phyloP scores from a whole-genome alignment of 2,329 filamentous ascomycete species.

The Neofusicoccum ribis region DNA sequence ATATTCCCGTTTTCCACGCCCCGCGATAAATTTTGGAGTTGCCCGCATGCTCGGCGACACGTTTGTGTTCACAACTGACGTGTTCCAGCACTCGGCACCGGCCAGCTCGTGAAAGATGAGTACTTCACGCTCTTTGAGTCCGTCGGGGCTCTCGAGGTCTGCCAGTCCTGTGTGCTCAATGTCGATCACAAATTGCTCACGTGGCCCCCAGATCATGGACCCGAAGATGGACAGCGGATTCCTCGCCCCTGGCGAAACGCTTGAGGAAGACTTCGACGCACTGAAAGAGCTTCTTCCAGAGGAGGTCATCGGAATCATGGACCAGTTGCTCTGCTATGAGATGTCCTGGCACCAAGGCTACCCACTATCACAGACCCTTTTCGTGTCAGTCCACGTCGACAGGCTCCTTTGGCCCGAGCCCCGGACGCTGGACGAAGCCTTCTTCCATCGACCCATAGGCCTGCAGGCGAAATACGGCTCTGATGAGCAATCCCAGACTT shows the following conservation, averaged over 20 bases:
- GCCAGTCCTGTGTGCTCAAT: neutral
- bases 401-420: slow-evolving; percentile 73
- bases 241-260: slow-evolving; percentile 72
- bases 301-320: slow-evolving; percentile 89
- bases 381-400: slow-evolving; percentile 90
- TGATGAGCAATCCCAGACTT: slow-evolving; percentile 26
- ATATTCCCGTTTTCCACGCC: slow-evolving; percentile 18
- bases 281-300: slow-evolving; percentile 66
- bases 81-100: slow-evolving; percentile 67
- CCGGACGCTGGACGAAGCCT: slow-evolving; percentile 62
- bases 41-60: neutral
- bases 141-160: slow-evolving; percentile 76
- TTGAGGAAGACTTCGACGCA: slow-evolving; percentile 81
- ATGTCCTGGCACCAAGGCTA: slow-evolving; percentile 98
- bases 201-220: slow-evolving; percentile 80
- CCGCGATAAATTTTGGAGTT: slow-evolving; percentile 15
- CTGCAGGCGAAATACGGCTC: slow-evolving; percentile 22
- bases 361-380: slow-evolving; percentile 88
- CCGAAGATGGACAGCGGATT: slow-evolving; percentile 98
- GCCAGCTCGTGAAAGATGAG: slow-evolving; percentile 90
- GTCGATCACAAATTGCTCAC: neutral
- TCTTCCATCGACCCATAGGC: slow-evolving; percentile 51
- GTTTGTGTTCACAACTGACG: slow-evolving; percentile 23
- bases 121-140: slow-evolving; percentile 93
- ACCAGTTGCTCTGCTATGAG: slow-evolving; percentile 88